Conservation (phyloP, 352 stramenopile species). For the Bremia lactucae region DNA sequence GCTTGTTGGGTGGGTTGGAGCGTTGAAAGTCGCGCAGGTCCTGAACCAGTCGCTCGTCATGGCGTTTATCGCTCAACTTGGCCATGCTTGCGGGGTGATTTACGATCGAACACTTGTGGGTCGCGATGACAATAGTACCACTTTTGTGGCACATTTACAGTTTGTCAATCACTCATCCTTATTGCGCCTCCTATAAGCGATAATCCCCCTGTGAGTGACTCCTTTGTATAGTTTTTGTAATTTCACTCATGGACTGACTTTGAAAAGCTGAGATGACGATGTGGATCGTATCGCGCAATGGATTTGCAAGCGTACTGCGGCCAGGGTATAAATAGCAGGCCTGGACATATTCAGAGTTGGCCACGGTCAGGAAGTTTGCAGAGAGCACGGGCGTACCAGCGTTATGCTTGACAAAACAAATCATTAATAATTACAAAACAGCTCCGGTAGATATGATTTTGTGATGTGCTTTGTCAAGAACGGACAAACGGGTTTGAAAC, state of each 20-base stretch:
- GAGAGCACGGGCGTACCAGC: conserved; percentile 55
- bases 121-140: conserved; percentile 4
- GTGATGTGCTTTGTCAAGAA: conserved; percentile 89
- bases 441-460: conserved; percentile 32
- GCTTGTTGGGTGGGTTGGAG: conserved; percentile 51
- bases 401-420: conserved; percentile 54
- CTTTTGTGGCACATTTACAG: background rate
- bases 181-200: background rate
- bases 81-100: conserved; percentile 6
- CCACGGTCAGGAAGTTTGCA: conserved; percentile 77
- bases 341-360: conserved; percentile 68
- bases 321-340: conserved; percentile 55
- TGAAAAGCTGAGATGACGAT: conserved; percentile 70
- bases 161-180: background rate
- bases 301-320: conserved; percentile 74
- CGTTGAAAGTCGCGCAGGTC: conserved; percentile 83
- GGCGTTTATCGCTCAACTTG: conserved; percentile 57
- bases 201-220: no score
- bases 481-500: conserved; percentile 52
- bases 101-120: conserved; percentile 2
- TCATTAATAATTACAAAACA: conserved; percentile 37
- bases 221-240: no score
- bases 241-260: conserved; percentile 2
- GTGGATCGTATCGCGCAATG: conserved; percentile 77
- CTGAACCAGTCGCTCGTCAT: conserved; percentile 76